phyloP scores from a whole-genome alignment of 2,329 filamentous ascomycete species.

The Eutypella sp. region DNA sequence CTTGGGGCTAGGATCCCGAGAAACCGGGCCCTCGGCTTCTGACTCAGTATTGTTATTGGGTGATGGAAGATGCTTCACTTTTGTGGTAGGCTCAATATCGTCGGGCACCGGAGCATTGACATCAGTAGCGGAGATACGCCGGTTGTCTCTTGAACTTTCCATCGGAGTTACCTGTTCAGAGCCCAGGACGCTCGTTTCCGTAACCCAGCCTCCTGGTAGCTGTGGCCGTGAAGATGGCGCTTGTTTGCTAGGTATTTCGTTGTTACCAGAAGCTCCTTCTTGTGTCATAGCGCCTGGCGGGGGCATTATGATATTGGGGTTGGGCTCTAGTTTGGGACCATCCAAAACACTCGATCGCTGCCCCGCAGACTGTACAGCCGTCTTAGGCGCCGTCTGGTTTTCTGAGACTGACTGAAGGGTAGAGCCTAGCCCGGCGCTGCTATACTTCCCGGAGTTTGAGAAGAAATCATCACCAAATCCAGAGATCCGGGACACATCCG shows the following conservation, averaged over 20 bases:
- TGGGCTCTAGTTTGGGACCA: constrained; percentile 14
- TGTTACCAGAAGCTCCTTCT: constrained; percentile 4
- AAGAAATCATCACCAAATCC: constrained; percentile 57
- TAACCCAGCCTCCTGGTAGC: constrained; percentile 26
- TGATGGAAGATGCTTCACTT: constrained; percentile 15
- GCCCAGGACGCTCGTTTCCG: constrained; percentile 19
- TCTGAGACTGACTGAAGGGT: not conserved
- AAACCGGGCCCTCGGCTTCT: constrained; percentile 4
- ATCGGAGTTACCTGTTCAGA: constrained; percentile 18
- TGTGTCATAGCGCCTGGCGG: constrained; percentile 3
- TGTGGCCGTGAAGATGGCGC: constrained; percentile 13
- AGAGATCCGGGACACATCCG: constrained; percentile 54
- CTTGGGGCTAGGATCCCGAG: constrained; percentile 2
- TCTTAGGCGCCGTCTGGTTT: not conserved
- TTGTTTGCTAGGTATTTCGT: constrained; percentile 1
- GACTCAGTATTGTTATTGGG: constrained; percentile 7
- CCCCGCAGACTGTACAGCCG: constrained; percentile 5
- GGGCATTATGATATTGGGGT: constrained; percentile 12
- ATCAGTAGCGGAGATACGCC: constrained; percentile 11
- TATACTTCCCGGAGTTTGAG: constrained; percentile 26
- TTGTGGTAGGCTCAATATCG: constrained; percentile 16
- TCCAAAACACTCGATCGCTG: constrained; percentile 14
- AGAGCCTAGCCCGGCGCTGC: not conserved
- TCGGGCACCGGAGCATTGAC: constrained; percentile 12
- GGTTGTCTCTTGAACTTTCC: constrained; percentile 14